Base-by-base conservation (phyloP, 1,284 basidiomycete genomes). In the Vanrija sp. region DNA sequence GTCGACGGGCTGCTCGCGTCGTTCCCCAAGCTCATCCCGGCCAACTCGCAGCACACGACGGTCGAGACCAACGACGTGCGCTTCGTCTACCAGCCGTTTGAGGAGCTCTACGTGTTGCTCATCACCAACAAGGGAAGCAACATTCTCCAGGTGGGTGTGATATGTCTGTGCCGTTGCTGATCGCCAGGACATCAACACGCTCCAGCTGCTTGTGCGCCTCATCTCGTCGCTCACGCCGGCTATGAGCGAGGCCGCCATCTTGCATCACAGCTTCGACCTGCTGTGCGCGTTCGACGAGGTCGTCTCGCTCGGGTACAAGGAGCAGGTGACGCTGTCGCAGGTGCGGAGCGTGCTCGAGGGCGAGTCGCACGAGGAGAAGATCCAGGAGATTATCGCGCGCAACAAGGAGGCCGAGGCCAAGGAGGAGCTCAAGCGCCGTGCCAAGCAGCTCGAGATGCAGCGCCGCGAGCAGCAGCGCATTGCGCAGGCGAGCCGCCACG, bases 341-440 rank as follows among this genome's bases (percentile, higher is more conserved):
- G 89, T 98, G 43, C 81, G 90, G 64, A 95, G 82, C 67, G 85
- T 96, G 38, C 78, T 98, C 63, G 96, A 98, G 80, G 98, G 97
- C 87, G 96, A 98, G 79, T 91, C 87, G 76, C 96, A 99, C 77
- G 96, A 98, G 75, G 96, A 99, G 79, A 98, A 97, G 80, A 98
- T 99, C 61, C 94, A 98, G 73, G 96, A 98, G 68, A 98, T 98
- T 74, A 99, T 98, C 65, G 89, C 93, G 19, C 82, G 88, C 85
- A 98, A 98, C 81, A 98, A 98, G 79, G 95, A 98, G 78, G 90
- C 92, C 20, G 96, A 99, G 72, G 96, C 96, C 4, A 98, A 98
- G 76, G 96, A 99, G 75, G 96, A 98, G 73, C 87, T 99, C 71
- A 98, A 98, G 76, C 85, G 96, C 48, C 86, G 95, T 39, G 95